Base-by-base conservation (phyloP, 116 monocot genomes). In the Dioscorea cayenensis region DNA sequence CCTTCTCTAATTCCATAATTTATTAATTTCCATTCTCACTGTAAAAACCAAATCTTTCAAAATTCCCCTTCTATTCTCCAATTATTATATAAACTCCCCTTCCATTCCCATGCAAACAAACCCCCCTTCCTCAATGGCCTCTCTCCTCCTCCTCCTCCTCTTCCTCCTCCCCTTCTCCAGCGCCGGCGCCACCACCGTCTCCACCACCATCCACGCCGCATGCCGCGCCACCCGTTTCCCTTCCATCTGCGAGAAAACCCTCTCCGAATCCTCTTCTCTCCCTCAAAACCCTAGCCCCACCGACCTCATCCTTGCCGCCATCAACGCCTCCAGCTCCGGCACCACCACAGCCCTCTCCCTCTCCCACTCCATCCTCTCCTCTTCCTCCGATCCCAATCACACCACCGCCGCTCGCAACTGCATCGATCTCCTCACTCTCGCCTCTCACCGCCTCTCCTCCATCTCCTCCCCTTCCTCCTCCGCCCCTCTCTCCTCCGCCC, bases 351-450 rank as follows among this genome's bases (percentile, higher is more conserved):
- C 71, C 66, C 67, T 73, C 25, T 28, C 23, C 28, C 36, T 73
- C 61, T 66, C 82, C 49, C 7, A 69, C 36, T 18, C 79, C 36
- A 71, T 70, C 65, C 74, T 71, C 49, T 65, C 66, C 51, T 68
- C 55, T 16, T 16, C 55, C 55, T 55, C 55, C 55, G 55, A 55
- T 16, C 18, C 55, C 55, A 55, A 55, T 16, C 16, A 71, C 71
- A 17, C 72, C 55, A 70, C 59, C 28, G 86, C 86, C 48, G 76
- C 76, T 13, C 70, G 29, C 8, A 77, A 79, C 66, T 86, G 80
- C 67, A 49, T 80, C 50, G 75, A 71, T 8, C 73, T 83, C 72
- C 78, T 81, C 64, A 67, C 81, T 49, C 83, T 89, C 74, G 81
- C 85, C 62, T 27, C 71, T 36, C 67, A 23, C 71, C 85, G 89